phyloP scores from a whole-genome alignment of 148 eudicot species.

The Camellia sinensis region DNA sequence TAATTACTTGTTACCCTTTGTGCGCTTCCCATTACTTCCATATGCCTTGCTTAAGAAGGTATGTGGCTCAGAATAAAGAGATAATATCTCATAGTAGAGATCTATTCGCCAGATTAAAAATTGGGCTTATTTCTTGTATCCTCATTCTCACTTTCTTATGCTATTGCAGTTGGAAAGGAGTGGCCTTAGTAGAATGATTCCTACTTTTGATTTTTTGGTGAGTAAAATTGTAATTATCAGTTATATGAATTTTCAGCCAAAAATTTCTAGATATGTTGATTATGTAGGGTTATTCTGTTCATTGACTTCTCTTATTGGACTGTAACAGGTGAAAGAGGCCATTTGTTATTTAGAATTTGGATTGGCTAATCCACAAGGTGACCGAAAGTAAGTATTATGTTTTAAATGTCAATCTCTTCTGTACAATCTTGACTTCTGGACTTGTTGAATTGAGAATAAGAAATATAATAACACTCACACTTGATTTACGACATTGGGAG shows the following conservation, averaged over 20 bases:
- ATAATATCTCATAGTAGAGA: not conserved
- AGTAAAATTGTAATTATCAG: constrained; percentile 22
- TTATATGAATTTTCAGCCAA: not conserved
- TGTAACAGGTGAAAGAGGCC: constrained; percentile 76
- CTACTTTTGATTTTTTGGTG: constrained; percentile 54
- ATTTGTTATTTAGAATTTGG: constrained; percentile 47
- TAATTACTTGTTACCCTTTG: constrained; percentile 48
- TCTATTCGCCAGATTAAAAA: not conserved
- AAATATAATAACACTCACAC: not conserved
- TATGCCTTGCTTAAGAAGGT: constrained; percentile 70
- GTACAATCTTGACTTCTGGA: not conserved
- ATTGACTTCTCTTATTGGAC: not conserved
- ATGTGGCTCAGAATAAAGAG: constrained; percentile 5
- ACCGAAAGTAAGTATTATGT: constrained; percentile 51
- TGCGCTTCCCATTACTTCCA: constrained; percentile 78
- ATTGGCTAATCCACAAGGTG: constrained; percentile 33
- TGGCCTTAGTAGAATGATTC: constrained; percentile 47
- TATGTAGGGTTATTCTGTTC: not conserved
- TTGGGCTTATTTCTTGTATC: not conserved
- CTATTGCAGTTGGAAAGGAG: constrained; percentile 67
- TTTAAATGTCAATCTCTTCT: not conserved
- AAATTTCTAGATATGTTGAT: not conserved
- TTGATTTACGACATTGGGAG: not conserved
- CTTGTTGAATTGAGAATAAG: not conserved
- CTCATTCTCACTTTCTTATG: not conserved